phyloP scores from a whole-genome alignment of 2,329 filamentous ascomycete genomes.

The Dothideomycetes sp. region DNA sequence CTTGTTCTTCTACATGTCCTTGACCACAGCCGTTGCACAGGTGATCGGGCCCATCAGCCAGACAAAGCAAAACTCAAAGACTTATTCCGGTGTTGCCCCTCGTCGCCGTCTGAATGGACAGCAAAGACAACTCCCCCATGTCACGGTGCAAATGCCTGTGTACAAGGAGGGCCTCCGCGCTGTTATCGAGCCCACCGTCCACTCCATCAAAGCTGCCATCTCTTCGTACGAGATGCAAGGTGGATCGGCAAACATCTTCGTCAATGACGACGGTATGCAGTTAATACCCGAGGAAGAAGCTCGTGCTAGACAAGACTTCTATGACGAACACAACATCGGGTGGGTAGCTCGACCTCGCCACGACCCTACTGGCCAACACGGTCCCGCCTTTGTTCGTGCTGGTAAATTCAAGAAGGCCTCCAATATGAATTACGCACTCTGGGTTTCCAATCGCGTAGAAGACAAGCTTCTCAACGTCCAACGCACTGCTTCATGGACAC shows the following conservation, averaged over 20 bases:
- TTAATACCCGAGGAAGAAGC: constrained; percentile 37
- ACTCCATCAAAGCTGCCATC: constrained; percentile 30
- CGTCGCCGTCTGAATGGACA: constrained; percentile 18
- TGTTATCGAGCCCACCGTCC: constrained; percentile 26
- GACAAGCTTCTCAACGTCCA: constrained; percentile 46
- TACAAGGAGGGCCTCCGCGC: constrained; percentile 29
- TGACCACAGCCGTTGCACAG: constrained; percentile 30
- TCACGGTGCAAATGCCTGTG: constrained; percentile 42
- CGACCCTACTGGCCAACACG: constrained; percentile 25
- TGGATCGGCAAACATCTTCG: constrained; percentile 54
- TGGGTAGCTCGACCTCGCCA: constrained; percentile 38
- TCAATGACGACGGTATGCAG: constrained; percentile 60
- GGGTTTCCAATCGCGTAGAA: constrained; percentile 54
- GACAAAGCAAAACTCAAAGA: constrained; percentile 33
- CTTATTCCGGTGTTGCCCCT: constrained; percentile 30
- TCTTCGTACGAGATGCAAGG: constrained; percentile 42
- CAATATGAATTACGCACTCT: constrained; percentile 61
- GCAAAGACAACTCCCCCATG: constrained; percentile 27
- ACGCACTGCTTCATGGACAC: constrained; percentile 41
- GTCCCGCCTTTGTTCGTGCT: constrained; percentile 34
- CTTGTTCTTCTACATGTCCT: constrained; percentile 39
- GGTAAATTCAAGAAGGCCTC: constrained; percentile 51
- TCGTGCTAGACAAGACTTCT: constrained; percentile 33
- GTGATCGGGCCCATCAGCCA: constrained; percentile 33
- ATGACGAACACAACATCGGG: constrained; percentile 37